Conservation (phyloP, 2,329 filamentous ascomycete genomes). For the Daldinia eschscholtzii region DNA sequence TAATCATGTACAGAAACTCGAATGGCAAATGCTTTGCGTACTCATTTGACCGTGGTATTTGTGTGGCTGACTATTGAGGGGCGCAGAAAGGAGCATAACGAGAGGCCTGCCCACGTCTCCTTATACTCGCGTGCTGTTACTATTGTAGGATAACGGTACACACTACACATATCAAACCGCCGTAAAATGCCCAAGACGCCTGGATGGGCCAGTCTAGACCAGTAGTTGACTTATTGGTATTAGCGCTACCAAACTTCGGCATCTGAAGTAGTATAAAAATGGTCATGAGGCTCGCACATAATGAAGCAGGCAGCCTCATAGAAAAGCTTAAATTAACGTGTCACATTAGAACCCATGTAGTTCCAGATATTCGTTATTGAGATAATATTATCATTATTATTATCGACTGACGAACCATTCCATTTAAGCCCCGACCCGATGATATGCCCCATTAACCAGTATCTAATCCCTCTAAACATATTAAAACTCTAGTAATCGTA, state of each 20-base stretch:
- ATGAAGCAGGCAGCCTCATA: background rate
- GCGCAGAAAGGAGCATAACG: slow-evolving; percentile 12
- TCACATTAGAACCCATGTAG: slow-evolving; percentile 6
- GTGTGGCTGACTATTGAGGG: slow-evolving; percentile 23
- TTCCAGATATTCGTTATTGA: slow-evolving; percentile 19
- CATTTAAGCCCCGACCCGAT: background rate
- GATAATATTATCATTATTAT: slow-evolving; percentile 17
- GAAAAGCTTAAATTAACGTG: slow-evolving; percentile 8
- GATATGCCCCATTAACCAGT: slow-evolving; percentile 3
- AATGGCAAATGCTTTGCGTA: background rate
- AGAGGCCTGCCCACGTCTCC: slow-evolving; percentile 20
- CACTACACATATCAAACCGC: slow-evolving; percentile 1
- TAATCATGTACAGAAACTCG: background rate
- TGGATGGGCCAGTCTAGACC: background rate
- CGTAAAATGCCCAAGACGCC: background rate
- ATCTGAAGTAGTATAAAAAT: background rate
- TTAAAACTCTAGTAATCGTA: slow-evolving; percentile 22
- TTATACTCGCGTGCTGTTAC: slow-evolving; percentile 17
- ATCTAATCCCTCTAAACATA: slow-evolving; percentile 1
- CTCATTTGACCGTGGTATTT: slow-evolving; percentile 14
- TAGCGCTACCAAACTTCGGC: background rate
- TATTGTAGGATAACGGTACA: slow-evolving; percentile 17
- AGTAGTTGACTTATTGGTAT: background rate
- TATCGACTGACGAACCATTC: background rate
- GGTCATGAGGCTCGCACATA: background rate